Evolutionary conservation across 2,329 filamentous ascomycete genomes (phyloP).

Genomic region (Fusarium tuaranense): DNA sequence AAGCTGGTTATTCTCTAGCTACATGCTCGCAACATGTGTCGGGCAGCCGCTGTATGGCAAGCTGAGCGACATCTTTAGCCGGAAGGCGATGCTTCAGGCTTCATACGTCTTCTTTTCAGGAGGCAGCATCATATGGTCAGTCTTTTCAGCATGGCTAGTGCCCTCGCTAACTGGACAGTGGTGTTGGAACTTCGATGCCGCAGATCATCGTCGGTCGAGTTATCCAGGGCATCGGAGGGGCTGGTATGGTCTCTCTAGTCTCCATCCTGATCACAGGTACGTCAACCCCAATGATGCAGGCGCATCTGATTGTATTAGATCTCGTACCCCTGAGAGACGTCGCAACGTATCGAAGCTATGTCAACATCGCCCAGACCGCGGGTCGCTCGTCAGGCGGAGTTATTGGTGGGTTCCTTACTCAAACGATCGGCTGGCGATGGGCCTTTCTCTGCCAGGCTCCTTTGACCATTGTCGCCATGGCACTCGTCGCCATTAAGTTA

Average conservation of each 20-base stretch:
- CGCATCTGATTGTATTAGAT: no score
- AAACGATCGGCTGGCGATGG: conserved; percentile 26
- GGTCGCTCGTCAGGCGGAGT: conserved; percentile 18
- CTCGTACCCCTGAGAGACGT: conserved; percentile 18
- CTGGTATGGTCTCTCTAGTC: conserved; percentile 8
- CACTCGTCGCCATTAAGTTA: background rate
- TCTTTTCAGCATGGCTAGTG: background rate
- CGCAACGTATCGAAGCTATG: conserved; percentile 21
- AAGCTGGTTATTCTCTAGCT: conserved; percentile 12
- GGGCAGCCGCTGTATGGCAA: conserved; percentile 18
- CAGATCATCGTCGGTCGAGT: conserved; percentile 9
- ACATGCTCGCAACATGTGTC: conserved; percentile 6
- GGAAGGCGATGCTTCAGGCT: conserved; percentile 4
- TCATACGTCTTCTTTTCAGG: conserved; percentile 11
- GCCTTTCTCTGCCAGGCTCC: conserved; percentile 11
- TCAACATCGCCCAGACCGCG: conserved; percentile 20
- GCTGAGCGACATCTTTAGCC: conserved; percentile 19
- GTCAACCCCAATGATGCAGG: no score
- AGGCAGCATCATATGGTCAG: conserved; percentile 7
- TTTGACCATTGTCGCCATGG: conserved; percentile 1
- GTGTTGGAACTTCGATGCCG: background rate
- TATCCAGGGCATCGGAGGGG: conserved; percentile 10
- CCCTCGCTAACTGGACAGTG: background rate
- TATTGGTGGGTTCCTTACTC: conserved; percentile 10
- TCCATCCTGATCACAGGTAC: conserved; percentile 9